Conservation (phyloP, 2,329 filamentous ascomycete species). For the Ampelomyces quisqualis region DNA sequence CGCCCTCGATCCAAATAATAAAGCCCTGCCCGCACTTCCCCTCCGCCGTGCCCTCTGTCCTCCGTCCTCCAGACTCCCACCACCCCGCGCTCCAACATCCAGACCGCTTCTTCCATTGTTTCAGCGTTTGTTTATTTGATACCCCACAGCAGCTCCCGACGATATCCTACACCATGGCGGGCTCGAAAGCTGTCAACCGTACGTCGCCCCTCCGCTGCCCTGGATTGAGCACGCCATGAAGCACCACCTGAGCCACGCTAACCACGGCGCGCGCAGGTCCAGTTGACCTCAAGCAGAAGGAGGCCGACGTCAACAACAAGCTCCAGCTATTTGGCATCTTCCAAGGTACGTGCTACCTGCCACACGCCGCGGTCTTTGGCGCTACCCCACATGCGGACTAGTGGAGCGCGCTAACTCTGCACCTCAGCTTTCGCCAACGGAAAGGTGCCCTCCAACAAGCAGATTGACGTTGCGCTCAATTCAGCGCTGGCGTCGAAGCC, state of each 20-base stretch:
- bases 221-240: too few relatives aligned
- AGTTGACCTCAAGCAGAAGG: conserved; percentile 71
- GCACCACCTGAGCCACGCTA: too few relatives aligned
- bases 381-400: conserved; percentile 1
- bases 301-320: conserved; percentile 85
- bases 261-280: conserved; percentile 54
- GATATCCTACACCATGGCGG: conserved; percentile 23
- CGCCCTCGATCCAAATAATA: conserved; percentile 21
- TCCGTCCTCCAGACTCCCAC: conserved; percentile 9
- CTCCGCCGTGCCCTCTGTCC: conserved; percentile 7
- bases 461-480: conserved; percentile 93
- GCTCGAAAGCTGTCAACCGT: conserved; percentile 32
- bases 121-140: conserved; percentile 33
- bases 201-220: too few relatives aligned
- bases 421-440: conserved; percentile 74
- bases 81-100: conserved; percentile 3
- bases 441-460: conserved; percentile 92
- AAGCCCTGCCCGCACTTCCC: conserved; percentile 16
- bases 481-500: conserved; percentile 74
- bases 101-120: conserved; percentile 18
- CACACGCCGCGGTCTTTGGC: too few relatives aligned
- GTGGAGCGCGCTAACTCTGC: conserved; percentile 16
- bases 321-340: conserved; percentile 92
- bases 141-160: conserved; percentile 20
- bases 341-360: conserved; percentile 52